phyloP scores from a whole-genome alignment of 2,329 filamentous ascomycete genomes.

The Fusarium metavorans region DNA sequence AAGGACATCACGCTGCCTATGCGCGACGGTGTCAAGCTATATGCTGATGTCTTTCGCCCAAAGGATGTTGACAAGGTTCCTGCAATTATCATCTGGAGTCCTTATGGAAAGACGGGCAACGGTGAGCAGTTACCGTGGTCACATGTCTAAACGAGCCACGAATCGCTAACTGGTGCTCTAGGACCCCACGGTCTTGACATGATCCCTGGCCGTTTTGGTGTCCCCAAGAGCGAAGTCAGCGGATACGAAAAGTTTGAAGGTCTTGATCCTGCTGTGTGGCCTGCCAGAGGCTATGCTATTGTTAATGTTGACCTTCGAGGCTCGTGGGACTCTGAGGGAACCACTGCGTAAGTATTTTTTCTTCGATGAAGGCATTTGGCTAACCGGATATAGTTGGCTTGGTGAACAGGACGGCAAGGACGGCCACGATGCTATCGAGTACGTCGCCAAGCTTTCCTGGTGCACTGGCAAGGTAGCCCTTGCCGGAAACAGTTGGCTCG shows the following conservation, averaged over 20 bases:
- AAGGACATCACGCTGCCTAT: conserved; percentile 9
- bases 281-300: conserved; percentile 24
- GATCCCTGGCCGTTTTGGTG: conserved; percentile 9
- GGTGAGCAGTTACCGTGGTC: neutral
- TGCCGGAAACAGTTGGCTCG: conserved; percentile 22
- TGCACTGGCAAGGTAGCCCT: conserved; percentile 12
- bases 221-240: conserved; percentile 1
- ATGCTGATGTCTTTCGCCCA: conserved; percentile 8
- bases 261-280: conserved; percentile 27
- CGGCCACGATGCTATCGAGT: conserved; percentile 15
- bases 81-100: conserved; percentile 1
- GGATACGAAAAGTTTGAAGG: conserved; percentile 30
- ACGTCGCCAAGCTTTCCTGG: conserved; percentile 13
- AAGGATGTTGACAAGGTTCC: neutral
- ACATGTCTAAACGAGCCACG: accelerated
- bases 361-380: accelerated
- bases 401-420: conserved; percentile 14
- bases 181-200: conserved; percentile 4
- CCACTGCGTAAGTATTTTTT: neutral
- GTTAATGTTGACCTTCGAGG: conserved; percentile 20
- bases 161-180: neutral
- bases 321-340: conserved; percentile 4
- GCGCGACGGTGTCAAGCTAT: conserved; percentile 9
- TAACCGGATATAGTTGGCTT: conserved; percentile 1
- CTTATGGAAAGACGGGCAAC: conserved; percentile 17